A percentile compares a stretch with the other conserved stretches of the same genome.
Evolutionary conservation across 176 grass and related monocot species (phyloP).

Genomic region (Juncus inflexus): DNA sequence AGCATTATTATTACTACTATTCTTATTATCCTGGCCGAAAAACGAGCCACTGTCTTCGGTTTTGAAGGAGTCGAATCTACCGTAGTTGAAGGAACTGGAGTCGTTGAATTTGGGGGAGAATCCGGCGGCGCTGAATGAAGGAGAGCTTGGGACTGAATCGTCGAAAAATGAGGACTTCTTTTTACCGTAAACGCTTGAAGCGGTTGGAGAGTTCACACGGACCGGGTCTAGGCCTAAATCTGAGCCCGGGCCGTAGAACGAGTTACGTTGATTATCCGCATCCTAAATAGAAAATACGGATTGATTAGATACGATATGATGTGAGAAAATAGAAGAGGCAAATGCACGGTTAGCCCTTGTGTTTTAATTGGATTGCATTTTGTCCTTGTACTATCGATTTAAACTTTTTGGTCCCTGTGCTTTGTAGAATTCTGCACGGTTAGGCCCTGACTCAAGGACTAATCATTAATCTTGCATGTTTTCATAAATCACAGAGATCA

Average conservation of each 20-base stretch:
- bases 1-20: conserved; percentile 20
- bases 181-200: conserved; percentile 47
- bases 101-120: conserved; percentile 70
- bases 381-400: no score
- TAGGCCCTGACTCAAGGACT: no score
- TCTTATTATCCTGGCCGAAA: conserved; percentile 40
- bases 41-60: conserved; percentile 58
- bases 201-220: conserved; percentile 51
- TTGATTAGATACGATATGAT: conserved; percentile 12
- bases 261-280: conserved; percentile 46
- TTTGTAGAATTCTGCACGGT: no score
- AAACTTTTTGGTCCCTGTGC: no score
- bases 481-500: no score
- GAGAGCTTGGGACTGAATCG: conserved; percentile 92
- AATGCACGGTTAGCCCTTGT: background rate
- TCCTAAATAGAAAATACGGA: conserved; percentile 47
- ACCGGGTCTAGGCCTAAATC: conserved; percentile 50
- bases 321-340: background rate
- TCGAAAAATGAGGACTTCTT: conserved; percentile 90
- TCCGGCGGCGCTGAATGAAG: conserved; percentile 59
- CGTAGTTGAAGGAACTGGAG: conserved; percentile 55
- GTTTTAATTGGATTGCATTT: conserved; percentile 15
- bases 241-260: conserved; percentile 61
- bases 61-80: conserved; percentile 80
- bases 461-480: no score